Conservation (phyloP, 73 alveolate species). For the Paramecium pentaurelia region DNA sequence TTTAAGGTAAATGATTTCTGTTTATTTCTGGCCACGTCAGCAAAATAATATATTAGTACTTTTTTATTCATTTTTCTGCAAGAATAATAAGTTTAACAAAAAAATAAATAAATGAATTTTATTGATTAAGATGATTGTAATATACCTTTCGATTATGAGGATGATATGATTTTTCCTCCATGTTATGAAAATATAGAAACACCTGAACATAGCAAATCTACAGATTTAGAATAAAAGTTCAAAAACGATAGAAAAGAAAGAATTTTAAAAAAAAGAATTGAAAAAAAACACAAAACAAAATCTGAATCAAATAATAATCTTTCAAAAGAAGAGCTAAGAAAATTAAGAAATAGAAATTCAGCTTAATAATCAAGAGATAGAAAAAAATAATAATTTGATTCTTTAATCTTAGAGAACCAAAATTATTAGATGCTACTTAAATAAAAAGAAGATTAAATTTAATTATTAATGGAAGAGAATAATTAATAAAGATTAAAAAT, state of each 20-base stretch:
- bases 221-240: background rate
- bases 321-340: background rate
- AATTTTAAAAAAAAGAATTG: background rate
- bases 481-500: background rate
- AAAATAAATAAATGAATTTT: background rate
- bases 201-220: background rate
- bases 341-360: slow-evolving; percentile 6
- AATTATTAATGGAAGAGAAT: background rate
- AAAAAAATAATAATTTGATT: background rate
- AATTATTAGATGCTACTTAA: background rate
- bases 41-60: background rate
- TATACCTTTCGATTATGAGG: background rate
- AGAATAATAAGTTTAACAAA: background rate
- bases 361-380: slow-evolving; percentile 1
- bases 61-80: background rate
- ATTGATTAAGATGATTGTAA: background rate
- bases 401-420: background rate
- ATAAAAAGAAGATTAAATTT: background rate
- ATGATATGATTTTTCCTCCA: background rate
- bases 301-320: background rate
- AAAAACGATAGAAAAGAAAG: background rate
- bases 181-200: background rate
- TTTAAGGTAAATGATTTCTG: background rate
- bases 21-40: slow-evolving; percentile 38
- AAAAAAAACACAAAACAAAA: background rate